phyloP scores from a whole-genome alignment of 2,329 filamentous ascomycete genomes.

The Xylaria polymorpha region DNA sequence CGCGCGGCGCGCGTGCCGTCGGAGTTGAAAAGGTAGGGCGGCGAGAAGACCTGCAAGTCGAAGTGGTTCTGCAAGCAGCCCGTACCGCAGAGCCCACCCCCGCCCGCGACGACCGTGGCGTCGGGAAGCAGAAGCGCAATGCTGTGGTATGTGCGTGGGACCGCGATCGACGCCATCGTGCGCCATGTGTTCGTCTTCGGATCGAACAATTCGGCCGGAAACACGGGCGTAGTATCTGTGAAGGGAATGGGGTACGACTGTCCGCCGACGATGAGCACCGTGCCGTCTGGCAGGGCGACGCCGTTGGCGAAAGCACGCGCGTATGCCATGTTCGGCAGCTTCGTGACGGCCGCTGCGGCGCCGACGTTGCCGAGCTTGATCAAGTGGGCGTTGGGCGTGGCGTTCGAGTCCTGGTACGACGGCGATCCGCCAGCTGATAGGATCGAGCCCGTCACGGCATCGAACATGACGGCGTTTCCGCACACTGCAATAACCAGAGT shows the following conservation, averaged over 20 bases:
- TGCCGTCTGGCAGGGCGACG: slow-evolving; percentile 58
- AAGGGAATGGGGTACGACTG: slow-evolving; percentile 54
- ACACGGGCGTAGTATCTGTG: slow-evolving; percentile 51
- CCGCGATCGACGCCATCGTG: slow-evolving; percentile 47
- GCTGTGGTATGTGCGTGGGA: slow-evolving; percentile 58
- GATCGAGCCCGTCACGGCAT: slow-evolving; percentile 62
- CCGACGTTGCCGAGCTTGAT: slow-evolving; percentile 55
- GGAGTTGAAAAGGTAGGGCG: slow-evolving; percentile 62
- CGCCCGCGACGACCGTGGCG: slow-evolving; percentile 59
- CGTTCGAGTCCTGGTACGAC: slow-evolving; percentile 55
- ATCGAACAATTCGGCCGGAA: slow-evolving; percentile 57
- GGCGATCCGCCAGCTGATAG: slow-evolving; percentile 61
- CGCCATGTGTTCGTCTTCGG: slow-evolving; percentile 53
- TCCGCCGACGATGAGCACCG: slow-evolving; percentile 56
- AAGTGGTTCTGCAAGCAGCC: slow-evolving; percentile 60
- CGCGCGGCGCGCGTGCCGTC: slow-evolving; percentile 53
- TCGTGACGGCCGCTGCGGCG: slow-evolving; percentile 45
- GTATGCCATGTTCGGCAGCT: slow-evolving; percentile 52
- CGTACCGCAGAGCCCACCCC: slow-evolving; percentile 60
- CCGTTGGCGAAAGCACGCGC: slow-evolving; percentile 55
- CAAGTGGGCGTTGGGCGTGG: slow-evolving; percentile 57
- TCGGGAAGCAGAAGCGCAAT: slow-evolving; percentile 58
- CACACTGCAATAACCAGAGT: slow-evolving; percentile 53
- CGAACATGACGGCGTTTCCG: slow-evolving; percentile 64
- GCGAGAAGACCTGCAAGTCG: slow-evolving; percentile 62